Conservation (phyloP, 1,284 basidiomycete genomes). For the Sutorius eximius region DNA sequence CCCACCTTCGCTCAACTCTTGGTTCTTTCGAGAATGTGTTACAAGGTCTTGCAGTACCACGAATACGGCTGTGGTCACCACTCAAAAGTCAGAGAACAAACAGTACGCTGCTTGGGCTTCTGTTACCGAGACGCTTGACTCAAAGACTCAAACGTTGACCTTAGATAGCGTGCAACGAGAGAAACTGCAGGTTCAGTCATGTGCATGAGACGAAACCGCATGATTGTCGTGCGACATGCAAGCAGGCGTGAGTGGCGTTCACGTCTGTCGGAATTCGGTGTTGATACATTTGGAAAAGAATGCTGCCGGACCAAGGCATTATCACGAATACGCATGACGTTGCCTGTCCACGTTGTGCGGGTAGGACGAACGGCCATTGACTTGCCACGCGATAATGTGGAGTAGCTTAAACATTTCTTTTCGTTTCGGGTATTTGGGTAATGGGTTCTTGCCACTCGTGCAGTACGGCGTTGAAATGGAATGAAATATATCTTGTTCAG, state of each 20-base stretch:
- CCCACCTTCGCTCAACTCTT: slow-evolving; percentile 1
- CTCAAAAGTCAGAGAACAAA: slow-evolving; percentile 36
- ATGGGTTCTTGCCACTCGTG: neutral
- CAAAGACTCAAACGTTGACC: neutral
- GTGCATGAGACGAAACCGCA: slow-evolving; percentile 38
- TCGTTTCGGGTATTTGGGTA: neutral
- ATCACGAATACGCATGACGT: slow-evolving; percentile 21
- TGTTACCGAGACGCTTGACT: neutral
- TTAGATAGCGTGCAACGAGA: slow-evolving; percentile 48
- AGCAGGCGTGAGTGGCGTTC: slow-evolving; percentile 36
- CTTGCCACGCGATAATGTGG: slow-evolving; percentile 8
- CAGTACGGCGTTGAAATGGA: neutral
- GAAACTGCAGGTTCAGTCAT: slow-evolving; percentile 40
- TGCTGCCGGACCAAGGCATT: slow-evolving; percentile 31
- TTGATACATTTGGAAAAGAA: slow-evolving; percentile 24
- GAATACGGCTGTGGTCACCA: slow-evolving; percentile 40
- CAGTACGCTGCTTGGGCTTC: slow-evolving; percentile 29
- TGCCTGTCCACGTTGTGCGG: slow-evolving; percentile 24
- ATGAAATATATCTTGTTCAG: neutral
- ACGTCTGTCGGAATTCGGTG: neutral
- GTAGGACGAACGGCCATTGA: slow-evolving; percentile 28
- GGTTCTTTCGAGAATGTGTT: slow-evolving; percentile 41
- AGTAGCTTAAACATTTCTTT: neutral
- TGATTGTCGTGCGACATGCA: slow-evolving; percentile 39
- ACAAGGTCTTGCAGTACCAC: slow-evolving; percentile 37